Base-by-base conservation (phyloP, 768 basidiomycete species). In the Crassisporium funariophilum region DNA sequence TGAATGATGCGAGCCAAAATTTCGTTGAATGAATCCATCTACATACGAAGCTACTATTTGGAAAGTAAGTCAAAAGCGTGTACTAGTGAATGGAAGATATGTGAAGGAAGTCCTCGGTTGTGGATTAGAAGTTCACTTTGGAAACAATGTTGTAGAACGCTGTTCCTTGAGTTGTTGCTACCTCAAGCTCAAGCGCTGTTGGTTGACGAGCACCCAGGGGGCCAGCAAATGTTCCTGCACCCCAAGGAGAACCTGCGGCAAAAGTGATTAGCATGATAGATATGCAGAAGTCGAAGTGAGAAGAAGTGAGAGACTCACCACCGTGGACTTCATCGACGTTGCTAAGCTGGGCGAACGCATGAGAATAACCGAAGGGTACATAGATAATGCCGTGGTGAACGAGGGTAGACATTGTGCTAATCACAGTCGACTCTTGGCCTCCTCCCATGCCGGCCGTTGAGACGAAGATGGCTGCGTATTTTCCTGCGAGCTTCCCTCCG, bases 391-490 rank as follows among this genome's bases (percentile, higher is more conserved):
- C 86, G 44, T 87, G 85, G 57, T 90, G 87, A 6, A 72, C 59
- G 41, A 91, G 58, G 31, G 84, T 78, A 40, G 75, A 76, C 58
- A 86, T 57, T 9, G 69, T 55, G 6, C 48, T 65, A 7, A 81
- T 54, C 21, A 68, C 73, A 11, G 82, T 83, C 0, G 71, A 38
- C 56, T 82, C 83, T 59, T 90, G 88, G n/a, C 88, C 89, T 50
- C 88, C 86, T 35, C 88, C 85, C 13, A 70, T 76, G 5, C 75
- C 70, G 2, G 77, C 85, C 2, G 84, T 79, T n/a, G 83, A 83
- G 41, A 88, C 77, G 66, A 90, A 91, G 35, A 81, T 61, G 5
- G 82, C 76, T 1, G 73, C 88, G 50, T 77, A 81, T 66, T 91
- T 91, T 51, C 87, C 88, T 12, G 73, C 65, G 51, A 90, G 68